These are phyloP conservation scores for Tetradesmus obliquus DNA, from an alignment of 139 green algal genomes.

Conservation along the genomic window DNA sequence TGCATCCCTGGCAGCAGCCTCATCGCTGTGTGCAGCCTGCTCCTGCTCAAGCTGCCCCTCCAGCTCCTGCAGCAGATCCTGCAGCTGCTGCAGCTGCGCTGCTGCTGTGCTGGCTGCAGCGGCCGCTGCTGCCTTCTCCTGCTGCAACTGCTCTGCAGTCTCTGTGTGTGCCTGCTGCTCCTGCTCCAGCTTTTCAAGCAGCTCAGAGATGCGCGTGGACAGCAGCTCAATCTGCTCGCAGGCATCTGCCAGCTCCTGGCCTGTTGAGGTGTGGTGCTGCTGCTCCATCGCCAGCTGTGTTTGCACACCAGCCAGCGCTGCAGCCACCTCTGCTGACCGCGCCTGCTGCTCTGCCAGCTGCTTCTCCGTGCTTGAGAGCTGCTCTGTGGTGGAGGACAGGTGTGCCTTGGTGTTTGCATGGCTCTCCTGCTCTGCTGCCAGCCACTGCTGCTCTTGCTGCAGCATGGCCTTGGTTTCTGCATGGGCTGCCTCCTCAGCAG, in stretches of 20 bases:
- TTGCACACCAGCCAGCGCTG: background rate
- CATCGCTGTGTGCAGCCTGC: background rate
- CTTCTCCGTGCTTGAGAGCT: background rate
- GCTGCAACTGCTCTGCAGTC: background rate
- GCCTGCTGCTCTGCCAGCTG: constrained; percentile 2
- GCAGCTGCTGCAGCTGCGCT: constrained; percentile 8
- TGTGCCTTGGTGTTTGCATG: background rate
- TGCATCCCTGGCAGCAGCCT: constrained; percentile 4
- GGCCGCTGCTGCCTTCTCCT: background rate
- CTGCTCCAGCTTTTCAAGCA: constrained; percentile 17
- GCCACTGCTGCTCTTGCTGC: background rate
- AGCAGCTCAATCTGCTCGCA: background rate
- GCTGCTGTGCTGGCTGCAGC: background rate
- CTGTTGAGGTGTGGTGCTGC: background rate
- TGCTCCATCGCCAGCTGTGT: constrained; percentile 7
- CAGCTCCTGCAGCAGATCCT: constrained; percentile 26
- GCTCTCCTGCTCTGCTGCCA: background rate
- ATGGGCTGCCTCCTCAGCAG: background rate
- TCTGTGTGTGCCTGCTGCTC: background rate
- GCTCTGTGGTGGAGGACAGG: background rate
- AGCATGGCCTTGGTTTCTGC: background rate
- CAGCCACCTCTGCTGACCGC: background rate
- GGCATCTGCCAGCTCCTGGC: background rate
- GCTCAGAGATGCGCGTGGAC: background rate
- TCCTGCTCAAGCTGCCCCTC: constrained; percentile 22